A percentile compares a stretch with the other conserved stretches of the same genome.
Conservation (phyloP, 2,329 filamentous ascomycete genomes). For the Penicillium sp. region DNA sequence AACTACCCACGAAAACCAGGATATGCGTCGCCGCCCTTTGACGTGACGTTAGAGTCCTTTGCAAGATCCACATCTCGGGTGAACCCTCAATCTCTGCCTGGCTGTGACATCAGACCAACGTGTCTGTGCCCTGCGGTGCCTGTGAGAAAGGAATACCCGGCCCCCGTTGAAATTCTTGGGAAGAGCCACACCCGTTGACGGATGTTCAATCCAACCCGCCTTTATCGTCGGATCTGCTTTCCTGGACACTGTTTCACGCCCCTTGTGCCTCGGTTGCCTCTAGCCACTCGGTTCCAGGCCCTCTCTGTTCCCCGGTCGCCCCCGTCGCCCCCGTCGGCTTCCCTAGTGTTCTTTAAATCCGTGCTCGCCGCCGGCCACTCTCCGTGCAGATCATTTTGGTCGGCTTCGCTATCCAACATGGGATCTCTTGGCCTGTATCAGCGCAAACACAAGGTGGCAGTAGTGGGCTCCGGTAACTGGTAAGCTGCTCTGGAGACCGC, state of each 20-base stretch:
- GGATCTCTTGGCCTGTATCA: constrained; percentile 30
- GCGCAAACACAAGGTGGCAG: constrained; percentile 54
- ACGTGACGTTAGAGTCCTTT: constrained; percentile 17
- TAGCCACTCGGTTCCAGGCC: constrained; percentile 23
- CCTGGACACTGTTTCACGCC: constrained; percentile 21
- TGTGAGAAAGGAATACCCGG: constrained; percentile 13
- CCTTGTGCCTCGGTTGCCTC: constrained; percentile 31
- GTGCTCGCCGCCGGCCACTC: constrained; percentile 11
- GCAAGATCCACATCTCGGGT: constrained; percentile 17
- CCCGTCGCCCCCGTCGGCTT: constrained; percentile 14
- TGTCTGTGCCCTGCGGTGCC: too few relatives aligned
- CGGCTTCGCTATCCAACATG: constrained; percentile 30
- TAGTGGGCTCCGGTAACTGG: constrained; percentile 97
- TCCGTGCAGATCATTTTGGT: constrained; percentile 22
- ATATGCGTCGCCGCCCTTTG: constrained; percentile 16
- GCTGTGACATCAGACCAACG: constrained; percentile 18
- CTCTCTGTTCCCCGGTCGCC: constrained; percentile 18
- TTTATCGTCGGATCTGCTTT: constrained; percentile 25
- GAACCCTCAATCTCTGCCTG: constrained; percentile 5
- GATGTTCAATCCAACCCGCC: constrained; percentile 17
- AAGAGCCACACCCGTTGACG: constrained; percentile 12
- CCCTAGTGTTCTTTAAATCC: constrained; percentile 20
- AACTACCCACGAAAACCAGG: constrained; percentile 11
- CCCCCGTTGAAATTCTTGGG: constrained; percentile 12
- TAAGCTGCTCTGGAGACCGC: constrained; percentile 41